A percentile compares a stretch with the other conserved stretches of the same genome.
Evolutionary conservation across 148 eudicot species (phyloP).

Genomic region (Amaranthus cruentus): DNA sequence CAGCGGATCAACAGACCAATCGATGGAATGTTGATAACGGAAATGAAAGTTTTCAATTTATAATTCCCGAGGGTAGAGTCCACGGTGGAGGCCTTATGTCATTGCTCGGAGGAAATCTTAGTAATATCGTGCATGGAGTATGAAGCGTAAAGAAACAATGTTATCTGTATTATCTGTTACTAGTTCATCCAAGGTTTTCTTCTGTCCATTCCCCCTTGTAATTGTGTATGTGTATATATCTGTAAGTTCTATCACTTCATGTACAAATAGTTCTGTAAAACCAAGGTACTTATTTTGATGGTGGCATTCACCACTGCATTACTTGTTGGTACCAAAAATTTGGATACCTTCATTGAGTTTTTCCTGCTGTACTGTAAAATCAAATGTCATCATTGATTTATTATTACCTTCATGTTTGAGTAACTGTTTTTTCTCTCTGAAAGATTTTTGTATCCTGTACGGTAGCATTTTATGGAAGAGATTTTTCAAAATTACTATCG

Average conservation of each 20-base stretch:
- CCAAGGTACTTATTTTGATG: slow-evolving; percentile 7
- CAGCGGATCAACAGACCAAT: slow-evolving; percentile 28
- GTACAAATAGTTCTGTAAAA: slow-evolving; percentile 25
- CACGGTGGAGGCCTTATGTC: slow-evolving; percentile 92
- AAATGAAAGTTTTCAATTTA: slow-evolving; percentile 24
- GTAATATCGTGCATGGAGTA: slow-evolving; percentile 42
- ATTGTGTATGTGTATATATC: slow-evolving; percentile 32
- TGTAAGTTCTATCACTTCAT: slow-evolving; percentile 11
- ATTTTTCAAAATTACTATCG: not conserved
- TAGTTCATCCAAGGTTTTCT: slow-evolving; percentile 2
- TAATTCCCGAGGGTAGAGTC: slow-evolving; percentile 76
- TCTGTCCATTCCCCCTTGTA: slow-evolving; percentile 5
- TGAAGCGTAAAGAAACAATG: slow-evolving; percentile 14
- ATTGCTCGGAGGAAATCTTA: slow-evolving; percentile 59
- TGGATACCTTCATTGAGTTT: not conserved
- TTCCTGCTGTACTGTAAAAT: not conserved
- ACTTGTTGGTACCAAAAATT: not conserved
- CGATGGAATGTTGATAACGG: slow-evolving; percentile 21
- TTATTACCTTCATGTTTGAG: not conserved
- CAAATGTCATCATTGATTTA: not conserved
- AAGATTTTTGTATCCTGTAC: not conserved
- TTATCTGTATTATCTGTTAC: slow-evolving; percentile 4
- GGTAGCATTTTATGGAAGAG: not conserved
- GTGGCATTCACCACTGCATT: slow-evolving; percentile 16
- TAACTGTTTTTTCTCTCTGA: not conserved